Evolutionary conservation across 495 filamentous ascomycete species (phyloP).

Genomic region (Rhizodiscina lignyota): DNA sequence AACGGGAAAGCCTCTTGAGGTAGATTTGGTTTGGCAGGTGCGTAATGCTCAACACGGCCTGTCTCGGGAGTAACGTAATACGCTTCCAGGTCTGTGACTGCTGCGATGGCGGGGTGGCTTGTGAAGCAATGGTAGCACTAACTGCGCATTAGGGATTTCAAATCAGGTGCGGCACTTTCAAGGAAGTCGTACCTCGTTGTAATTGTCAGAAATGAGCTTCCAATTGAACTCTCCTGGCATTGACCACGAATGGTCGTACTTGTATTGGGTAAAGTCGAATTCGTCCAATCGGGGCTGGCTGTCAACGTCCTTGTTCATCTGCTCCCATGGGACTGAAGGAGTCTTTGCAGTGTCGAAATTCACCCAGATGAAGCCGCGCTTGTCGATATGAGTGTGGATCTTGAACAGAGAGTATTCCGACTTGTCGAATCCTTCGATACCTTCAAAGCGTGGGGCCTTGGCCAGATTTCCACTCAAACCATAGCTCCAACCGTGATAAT

Average conservation of each 20-base stretch:
- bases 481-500: constrained; percentile 50
- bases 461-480: constrained; percentile 35
- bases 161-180: no score
- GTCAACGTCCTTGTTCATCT: constrained; percentile 25
- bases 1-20: constrained; percentile 28
- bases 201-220: no score
- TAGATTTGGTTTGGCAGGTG: no score
- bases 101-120: no score
- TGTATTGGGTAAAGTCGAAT: constrained; percentile 29
- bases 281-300: constrained; percentile 19
- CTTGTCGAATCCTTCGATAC: constrained; percentile 38
- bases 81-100: no score
- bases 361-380: constrained; percentile 33
- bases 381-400: constrained; percentile 30
- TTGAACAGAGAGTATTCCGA: constrained; percentile 29
- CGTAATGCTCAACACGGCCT: no score
- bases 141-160: no score
- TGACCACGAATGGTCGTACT: constrained; percentile 31
- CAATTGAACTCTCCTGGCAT: constrained; percentile 31
- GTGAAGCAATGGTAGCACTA: no score
- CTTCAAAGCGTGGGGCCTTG: constrained; percentile 40
- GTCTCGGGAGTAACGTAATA: no score
- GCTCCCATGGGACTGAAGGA: constrained; percentile 26
- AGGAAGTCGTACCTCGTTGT: no score
- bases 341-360: constrained; percentile 28